Evolutionary conservation across 2,329 filamentous ascomycete species (phyloP).

Genomic region (Rugonectria rugulosa): DNA sequence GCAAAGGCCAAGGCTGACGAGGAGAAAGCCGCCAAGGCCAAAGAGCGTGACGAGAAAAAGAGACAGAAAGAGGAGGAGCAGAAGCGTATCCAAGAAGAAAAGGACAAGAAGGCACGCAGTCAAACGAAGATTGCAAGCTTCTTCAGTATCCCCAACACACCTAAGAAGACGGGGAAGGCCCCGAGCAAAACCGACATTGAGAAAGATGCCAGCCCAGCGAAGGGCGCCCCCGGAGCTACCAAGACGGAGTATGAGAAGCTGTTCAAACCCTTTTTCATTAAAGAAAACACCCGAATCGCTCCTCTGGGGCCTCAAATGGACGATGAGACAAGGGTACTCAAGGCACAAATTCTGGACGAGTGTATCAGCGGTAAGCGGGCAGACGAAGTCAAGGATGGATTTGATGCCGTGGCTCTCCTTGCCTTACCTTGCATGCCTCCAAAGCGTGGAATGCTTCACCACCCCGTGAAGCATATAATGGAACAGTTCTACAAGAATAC

Average conservation of each 20-base stretch:
- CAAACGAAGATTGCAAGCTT: constrained; percentile 57
- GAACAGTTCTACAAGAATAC: constrained; percentile 59
- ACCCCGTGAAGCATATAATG: constrained; percentile 69
- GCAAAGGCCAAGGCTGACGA: constrained; percentile 50
- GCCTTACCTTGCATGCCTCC: constrained; percentile 49
- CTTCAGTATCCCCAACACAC: constrained; percentile 51
- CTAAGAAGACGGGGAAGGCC: constrained; percentile 51
- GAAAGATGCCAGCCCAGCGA: constrained; percentile 35
- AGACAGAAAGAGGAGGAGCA: constrained; percentile 60
- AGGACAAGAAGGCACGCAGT: constrained; percentile 58
- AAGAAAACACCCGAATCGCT: constrained; percentile 76
- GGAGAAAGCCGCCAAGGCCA: constrained; percentile 43
- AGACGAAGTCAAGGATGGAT: constrained; percentile 49
- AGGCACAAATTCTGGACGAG: constrained; percentile 60
- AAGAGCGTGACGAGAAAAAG: constrained; percentile 45
- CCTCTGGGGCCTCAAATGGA: constrained; percentile 65
- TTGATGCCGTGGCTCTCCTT: constrained; percentile 57
- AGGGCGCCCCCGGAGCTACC: constrained; percentile 21
- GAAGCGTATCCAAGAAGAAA: constrained; percentile 48
- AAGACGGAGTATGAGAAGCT: constrained; percentile 68
- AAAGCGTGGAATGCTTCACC: constrained; percentile 56
- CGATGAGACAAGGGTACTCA: constrained; percentile 59
- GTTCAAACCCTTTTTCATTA: constrained; percentile 85
- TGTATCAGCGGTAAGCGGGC: constrained; percentile 57
- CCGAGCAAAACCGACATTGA: constrained; percentile 42